Evolutionary conservation across 345 rosid genomes (phyloP), one percentile per base, ranked within the genome.

Genomic region (Citrus sp.): DNA sequence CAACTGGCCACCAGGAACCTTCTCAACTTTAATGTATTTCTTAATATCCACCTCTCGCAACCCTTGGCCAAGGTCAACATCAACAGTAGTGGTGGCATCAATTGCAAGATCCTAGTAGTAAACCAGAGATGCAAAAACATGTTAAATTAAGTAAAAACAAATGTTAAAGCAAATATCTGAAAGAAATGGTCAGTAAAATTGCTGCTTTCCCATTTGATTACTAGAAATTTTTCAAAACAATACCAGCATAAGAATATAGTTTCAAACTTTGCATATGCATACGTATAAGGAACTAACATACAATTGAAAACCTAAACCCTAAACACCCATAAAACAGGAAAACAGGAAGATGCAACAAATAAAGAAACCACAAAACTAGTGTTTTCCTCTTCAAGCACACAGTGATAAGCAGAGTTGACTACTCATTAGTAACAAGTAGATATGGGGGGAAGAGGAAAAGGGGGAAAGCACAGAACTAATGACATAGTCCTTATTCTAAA

Each of bases 41-140:
- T 95, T 95, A 21, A 95, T 93, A 86, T 95, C 99, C 70, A 95
- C 96, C 82, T 93, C 99, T n/a, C 96, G 87, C 82, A 92, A 66
- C 37, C 99, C 99, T 89, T 93, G 98, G 80, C 98, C 99, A 81
- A 93, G 90, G 85, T 95, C 98, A 83, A 91, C 96, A 49, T 98
- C 97, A 32, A 92, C 89, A 0, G 84, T 92, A 49, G 90, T 56
- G 75, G 98, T 92, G 46, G 99, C 99, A 78, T 91, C 98, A 81
- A 95, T 93, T 38, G 99, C 99, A 81, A 95, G 87, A 86, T 95
- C 96, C 99, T 95, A 84, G 40, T 77, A 62, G 79, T 81, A 34
- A 75, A 78, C n/a, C 54, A 80, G 74, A 70, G 18, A 59, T 24
- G 12, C 21, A 18, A 69, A 37, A 54, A 56, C 56, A 56, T 67